A percentile compares a stretch with the other conserved stretches of the same genome.
Conservation (phyloP, 345 rosid species). For the Gossypium raimondii region DNA sequence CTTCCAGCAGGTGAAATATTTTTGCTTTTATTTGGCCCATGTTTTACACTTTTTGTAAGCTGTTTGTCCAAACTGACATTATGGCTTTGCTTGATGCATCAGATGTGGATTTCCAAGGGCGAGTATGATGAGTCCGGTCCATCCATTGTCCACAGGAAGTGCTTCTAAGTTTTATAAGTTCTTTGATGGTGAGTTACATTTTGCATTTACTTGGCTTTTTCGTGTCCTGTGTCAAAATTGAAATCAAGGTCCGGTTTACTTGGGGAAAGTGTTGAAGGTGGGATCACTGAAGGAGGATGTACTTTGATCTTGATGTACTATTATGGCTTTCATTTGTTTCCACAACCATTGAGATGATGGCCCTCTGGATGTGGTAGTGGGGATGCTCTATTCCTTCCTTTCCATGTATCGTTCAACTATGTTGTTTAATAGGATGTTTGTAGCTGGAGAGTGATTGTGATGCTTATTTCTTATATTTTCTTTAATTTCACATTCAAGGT, state of each 20-base stretch:
- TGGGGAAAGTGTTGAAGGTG: constrained; percentile 24
- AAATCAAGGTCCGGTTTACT: constrained; percentile 29
- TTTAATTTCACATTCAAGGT: constrained; percentile 28
- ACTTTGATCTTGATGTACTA: constrained; percentile 19
- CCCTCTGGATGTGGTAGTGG: constrained; percentile 26
- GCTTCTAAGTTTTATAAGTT: constrained; percentile 35
- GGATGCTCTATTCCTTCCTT: constrained; percentile 21
- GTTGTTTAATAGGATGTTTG: constrained; percentile 37
- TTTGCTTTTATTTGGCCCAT: neutral
- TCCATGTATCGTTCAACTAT: constrained; percentile 29
- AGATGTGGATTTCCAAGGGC: constrained; percentile 64
- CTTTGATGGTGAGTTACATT: constrained; percentile 40
- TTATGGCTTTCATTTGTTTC: constrained; percentile 13
- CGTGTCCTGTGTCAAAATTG: constrained; percentile 39
- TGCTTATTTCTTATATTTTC: constrained; percentile 25
- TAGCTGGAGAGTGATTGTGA: constrained; percentile 57
- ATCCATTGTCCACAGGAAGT: constrained; percentile 56
- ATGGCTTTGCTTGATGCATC: constrained; percentile 3
- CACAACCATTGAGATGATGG: constrained; percentile 9
- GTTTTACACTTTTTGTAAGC: neutral
- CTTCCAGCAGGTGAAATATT: constrained; percentile 54
- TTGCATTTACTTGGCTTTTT: constrained; percentile 42
- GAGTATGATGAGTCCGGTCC: constrained; percentile 65
- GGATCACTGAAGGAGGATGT: constrained; percentile 21
- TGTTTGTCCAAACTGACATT: constrained; percentile 3